Evolutionary conservation across 805 yeast genomes (phyloP).

Genomic region (Kluyveromyces lactis): DNA sequence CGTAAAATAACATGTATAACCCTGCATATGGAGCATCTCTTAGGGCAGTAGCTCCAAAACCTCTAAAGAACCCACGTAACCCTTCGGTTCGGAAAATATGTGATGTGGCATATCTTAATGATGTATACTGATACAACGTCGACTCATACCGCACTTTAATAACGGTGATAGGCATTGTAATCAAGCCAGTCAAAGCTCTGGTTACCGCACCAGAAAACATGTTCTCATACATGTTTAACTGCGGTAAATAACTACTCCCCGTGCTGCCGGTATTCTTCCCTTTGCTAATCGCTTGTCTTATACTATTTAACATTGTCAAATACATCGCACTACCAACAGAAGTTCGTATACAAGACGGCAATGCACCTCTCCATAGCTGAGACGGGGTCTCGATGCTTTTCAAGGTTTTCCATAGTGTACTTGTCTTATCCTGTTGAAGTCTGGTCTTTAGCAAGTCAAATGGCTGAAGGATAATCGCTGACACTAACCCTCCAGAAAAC

Average conservation of each 20-base stretch:
- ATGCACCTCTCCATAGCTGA: constrained; percentile 85
- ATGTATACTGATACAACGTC: constrained; percentile 57
- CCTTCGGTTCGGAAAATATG: constrained; percentile 50
- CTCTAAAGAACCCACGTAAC: constrained; percentile 68
- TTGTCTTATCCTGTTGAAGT: constrained; percentile 50
- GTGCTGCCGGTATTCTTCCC: constrained; percentile 8
- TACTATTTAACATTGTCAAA: constrained; percentile 57
- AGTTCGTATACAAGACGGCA: constrained; percentile 85
- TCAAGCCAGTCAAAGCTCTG: constrained; percentile 71
- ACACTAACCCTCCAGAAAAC: constrained; percentile 72
- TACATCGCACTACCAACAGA: constrained; percentile 88
- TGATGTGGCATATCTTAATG: constrained; percentile 50
- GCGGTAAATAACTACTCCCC: constrained; percentile 49
- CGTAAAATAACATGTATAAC: constrained; percentile 77
- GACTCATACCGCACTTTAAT: constrained; percentile 87
- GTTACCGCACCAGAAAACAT: constrained; percentile 69
- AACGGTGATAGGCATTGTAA: constrained; percentile 93
- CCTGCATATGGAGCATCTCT: constrained; percentile 98
- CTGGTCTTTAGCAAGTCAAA: constrained; percentile 83
- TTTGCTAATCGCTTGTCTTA: constrained; percentile 45
- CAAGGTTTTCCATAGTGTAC: constrained; percentile 26
- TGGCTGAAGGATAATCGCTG: constrained; percentile 79
- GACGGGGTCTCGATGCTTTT: constrained; percentile 33
- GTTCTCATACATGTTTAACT: constrained; percentile 60
- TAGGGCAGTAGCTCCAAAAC: constrained; percentile 77